A percentile compares a stretch with the other conserved stretches of the same genome.
phyloP scores from a whole-genome alignment of 169 alveolate species.

The Eimeria brunetti region DNA sequence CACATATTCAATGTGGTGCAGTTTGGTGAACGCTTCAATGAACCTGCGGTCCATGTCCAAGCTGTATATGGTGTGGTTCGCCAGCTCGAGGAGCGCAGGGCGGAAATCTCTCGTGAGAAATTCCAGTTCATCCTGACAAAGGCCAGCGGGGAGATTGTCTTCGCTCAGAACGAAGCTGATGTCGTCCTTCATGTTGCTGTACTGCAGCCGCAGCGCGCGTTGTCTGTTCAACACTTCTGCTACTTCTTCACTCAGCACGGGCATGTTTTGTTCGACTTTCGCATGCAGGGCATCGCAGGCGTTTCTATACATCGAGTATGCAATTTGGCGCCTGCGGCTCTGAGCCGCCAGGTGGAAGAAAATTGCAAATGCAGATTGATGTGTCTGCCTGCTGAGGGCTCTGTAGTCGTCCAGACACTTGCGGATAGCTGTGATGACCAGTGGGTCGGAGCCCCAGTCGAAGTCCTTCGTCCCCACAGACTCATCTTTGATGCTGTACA shows the following conservation, averaged over 20 bases:
- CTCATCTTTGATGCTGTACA: conserved; percentile 24
- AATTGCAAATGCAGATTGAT: conserved; percentile 55
- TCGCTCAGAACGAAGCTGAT: conserved; percentile 10
- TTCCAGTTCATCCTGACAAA: conserved; percentile 50
- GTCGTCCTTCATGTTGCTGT: not conserved
- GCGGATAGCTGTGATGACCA: conserved; percentile 34
- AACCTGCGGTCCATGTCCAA: conserved; percentile 63
- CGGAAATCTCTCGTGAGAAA: conserved; percentile 51
- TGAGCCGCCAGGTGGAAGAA: conserved; percentile 70
- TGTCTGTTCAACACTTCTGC: conserved; percentile 36
- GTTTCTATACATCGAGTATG: not conserved
- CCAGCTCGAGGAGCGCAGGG: conserved; percentile 54
- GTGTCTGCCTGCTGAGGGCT: conserved; percentile 21
- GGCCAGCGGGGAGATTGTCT: conserved; percentile 23
- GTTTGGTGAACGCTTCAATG: conserved; percentile 12
- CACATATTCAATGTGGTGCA: not conserved
- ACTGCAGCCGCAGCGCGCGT: conserved; percentile 40
- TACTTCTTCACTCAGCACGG: conserved; percentile 14
- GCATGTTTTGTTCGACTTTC: conserved; percentile 57
- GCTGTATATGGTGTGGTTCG: conserved; percentile 30
- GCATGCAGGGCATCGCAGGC: conserved; percentile 66
- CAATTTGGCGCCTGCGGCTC: conserved; percentile 45
- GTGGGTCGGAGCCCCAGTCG: not conserved
- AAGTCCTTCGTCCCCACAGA: conserved; percentile 8
- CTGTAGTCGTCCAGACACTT: conserved; percentile 28